Percentiles rank a stretch among this genome's conserved stretches.
Evolutionary conservation across 2,329 filamentous ascomycete species (phyloP).

Genomic region (Alternaria brassicae): DNA sequence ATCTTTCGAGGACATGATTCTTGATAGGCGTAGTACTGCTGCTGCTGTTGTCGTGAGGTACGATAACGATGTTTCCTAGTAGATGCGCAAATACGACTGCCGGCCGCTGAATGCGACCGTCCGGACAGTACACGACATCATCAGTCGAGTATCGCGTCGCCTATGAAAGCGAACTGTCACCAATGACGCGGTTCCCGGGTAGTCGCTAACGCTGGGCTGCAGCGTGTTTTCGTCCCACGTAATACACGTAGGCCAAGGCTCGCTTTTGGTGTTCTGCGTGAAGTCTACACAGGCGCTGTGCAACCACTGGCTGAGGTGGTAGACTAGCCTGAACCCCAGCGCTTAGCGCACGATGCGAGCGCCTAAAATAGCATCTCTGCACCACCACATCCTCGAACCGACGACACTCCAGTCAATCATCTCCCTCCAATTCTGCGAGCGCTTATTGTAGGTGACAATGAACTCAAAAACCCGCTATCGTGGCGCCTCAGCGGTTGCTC

Average conservation of each 20-base stretch:
- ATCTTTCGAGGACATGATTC: background rate
- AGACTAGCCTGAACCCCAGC: conserved; percentile 33
- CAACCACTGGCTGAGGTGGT: conserved; percentile 32
- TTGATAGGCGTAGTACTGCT: background rate
- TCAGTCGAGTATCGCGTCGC: background rate
- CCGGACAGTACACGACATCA: background rate
- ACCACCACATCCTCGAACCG: conserved; percentile 37
- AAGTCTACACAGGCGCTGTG: conserved; percentile 29
- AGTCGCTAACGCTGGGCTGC: conserved; percentile 16
- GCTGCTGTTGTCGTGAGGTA: background rate
- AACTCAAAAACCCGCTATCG: conserved; percentile 32
- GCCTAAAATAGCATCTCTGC: conserved; percentile 42
- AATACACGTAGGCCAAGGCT: conserved; percentile 44
- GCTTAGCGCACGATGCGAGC: conserved; percentile 42
- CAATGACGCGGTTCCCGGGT: conserved; percentile 4
- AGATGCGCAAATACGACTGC: background rate
- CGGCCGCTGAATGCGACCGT: background rate
- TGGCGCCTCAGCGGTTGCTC: conserved; percentile 49
- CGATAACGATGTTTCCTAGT: background rate
- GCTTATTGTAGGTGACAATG: conserved; percentile 43
- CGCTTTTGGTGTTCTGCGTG: conserved; percentile 32
- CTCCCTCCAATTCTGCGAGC: conserved; percentile 34
- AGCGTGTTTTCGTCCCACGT: conserved; percentile 25
- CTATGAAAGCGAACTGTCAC: background rate
- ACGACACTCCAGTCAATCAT: conserved; percentile 34